Evolutionary conservation across 202 grass and related monocot species (phyloP), one percentile per base, ranked within the genome.

Genomic region (Eragrostis tef): DNA sequence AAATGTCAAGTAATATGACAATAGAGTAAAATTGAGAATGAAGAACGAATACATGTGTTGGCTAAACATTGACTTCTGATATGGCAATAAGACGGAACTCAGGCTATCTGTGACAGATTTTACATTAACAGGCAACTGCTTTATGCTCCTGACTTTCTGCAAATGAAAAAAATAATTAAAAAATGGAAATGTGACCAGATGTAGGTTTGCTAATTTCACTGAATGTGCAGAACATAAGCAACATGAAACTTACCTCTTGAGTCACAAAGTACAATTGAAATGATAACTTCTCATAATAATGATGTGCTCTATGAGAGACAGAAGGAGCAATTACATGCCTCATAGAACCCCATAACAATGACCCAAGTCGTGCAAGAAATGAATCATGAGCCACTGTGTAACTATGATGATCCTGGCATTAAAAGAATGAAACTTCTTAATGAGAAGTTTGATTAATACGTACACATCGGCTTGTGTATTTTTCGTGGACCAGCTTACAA

Each of bases 201-300:
- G 66, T 41, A 26, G 26, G 62, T 69, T 70, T 52, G 71, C 75
- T 49, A 20, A 79, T 31, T 75, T 64, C 46, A 74, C 64, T 57
- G 21, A 73, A 43, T 72, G 39, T n/a, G 62, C 24, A 71, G 13
- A 61, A 79, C 63, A 79, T 29, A 70, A 67, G 31, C 47, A 83
- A 65, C 45, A 88, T 3, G 59, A 86, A 69, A 26, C 54, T 41
- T 90, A 97, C 94, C 89, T 94, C 90, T 79, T 90, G 92, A 59
- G 95, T 90, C 77, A 98, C 88, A 21, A 98, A 94, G 81, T 98
- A 98, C 26, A 98, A 46, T 70, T 98, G 95, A 93, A 98, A 98
- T 11, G 90, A 93, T 80, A 98, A 72, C 80, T 94, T 94, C 71
- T 98, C 88, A 48, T 98, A 94, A 69, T 91, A 98, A 86, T 98